phyloP scores from a whole-genome alignment of 371 early-diverging fungal genomes.

The Mucor saturninus region DNA sequence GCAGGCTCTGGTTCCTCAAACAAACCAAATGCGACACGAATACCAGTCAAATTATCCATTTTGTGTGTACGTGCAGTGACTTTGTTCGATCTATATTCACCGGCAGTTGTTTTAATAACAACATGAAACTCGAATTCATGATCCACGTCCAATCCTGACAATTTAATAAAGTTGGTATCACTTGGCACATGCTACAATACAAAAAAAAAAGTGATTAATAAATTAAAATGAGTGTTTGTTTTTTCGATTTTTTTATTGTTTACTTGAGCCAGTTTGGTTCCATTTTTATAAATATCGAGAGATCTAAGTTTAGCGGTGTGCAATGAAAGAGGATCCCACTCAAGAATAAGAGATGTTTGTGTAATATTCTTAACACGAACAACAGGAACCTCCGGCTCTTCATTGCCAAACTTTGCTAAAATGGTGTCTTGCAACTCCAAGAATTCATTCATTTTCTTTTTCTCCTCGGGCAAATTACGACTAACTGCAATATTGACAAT shows the following conservation, averaged over 20 bases:
- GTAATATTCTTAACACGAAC: conserved; percentile 81
- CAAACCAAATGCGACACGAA: conserved; percentile 90
- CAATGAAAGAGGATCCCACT: conserved; percentile 88
- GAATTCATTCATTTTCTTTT: conserved; percentile 80
- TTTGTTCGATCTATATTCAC: conserved; percentile 77
- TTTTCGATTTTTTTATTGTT: conserved; percentile 17
- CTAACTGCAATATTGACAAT: conserved; percentile 93
- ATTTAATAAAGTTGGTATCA: conserved; percentile 72
- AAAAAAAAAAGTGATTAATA: conserved; percentile 8
- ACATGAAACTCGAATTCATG: conserved; percentile 88
- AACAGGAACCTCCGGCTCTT: conserved; percentile 78
- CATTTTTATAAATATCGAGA: conserved; percentile 87
- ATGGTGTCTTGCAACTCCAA: conserved; percentile 86
- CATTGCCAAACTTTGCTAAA: conserved; percentile 75
- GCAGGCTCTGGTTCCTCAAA: conserved; percentile 71
- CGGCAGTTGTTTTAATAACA: conserved; percentile 89
- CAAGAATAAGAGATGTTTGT: conserved; percentile 87
- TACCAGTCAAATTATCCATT: conserved; percentile 94
- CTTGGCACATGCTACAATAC: conserved; percentile 51
- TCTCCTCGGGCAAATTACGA: conserved; percentile 86
- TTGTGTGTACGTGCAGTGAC: conserved; percentile 84
- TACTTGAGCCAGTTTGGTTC: conserved; percentile 55
- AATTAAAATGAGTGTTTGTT: background rate
- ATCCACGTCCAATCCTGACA: conserved; percentile 87
- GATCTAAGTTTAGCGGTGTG: conserved; percentile 80